A percentile compares a stretch with the other conserved stretches of the same genome.
These are phyloP conservation scores for Microbotryum saponariae DNA, from an alignment of 1,284 basidiomycete species.

Conservation along the genomic window DNA sequence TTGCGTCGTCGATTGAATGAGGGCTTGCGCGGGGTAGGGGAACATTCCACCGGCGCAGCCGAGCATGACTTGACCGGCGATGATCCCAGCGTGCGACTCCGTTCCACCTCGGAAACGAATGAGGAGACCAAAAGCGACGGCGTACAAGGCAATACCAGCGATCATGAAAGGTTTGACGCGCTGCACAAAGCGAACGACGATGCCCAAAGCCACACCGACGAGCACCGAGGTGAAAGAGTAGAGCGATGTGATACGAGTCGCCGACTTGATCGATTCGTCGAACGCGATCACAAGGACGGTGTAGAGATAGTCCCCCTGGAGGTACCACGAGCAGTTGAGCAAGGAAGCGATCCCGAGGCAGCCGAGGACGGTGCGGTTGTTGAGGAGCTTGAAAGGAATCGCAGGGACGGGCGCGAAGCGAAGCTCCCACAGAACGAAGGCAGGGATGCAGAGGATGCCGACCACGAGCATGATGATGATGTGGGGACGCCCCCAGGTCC, in stretches of 20 bases:
- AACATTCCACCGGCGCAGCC: slow-evolving; percentile 43
- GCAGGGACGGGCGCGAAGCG: slow-evolving; percentile 41
- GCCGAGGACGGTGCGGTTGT: slow-evolving; percentile 41
- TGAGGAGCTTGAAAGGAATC: slow-evolving; percentile 42
- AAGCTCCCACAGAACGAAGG: slow-evolving; percentile 43
- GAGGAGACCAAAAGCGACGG: slow-evolving; percentile 44
- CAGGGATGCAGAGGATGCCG: slow-evolving; percentile 40
- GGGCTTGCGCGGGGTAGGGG: slow-evolving; percentile 43
- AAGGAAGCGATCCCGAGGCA: slow-evolving; percentile 41
- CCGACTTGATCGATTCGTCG: slow-evolving; percentile 39
- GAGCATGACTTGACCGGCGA: slow-evolving; percentile 44
- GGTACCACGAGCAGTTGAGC: slow-evolving; percentile 43
- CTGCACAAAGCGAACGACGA: slow-evolving; percentile 27
- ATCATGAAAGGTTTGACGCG: slow-evolving; percentile 44
- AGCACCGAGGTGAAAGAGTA: slow-evolving; percentile 43
- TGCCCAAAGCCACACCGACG: slow-evolving; percentile 40
- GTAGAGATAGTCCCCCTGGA: slow-evolving; percentile 42
- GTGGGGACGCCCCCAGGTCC: slow-evolving; percentile 39
- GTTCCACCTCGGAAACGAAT: slow-evolving; percentile 42
- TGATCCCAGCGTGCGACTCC: slow-evolving; percentile 37
- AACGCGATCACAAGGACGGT: slow-evolving; percentile 43
- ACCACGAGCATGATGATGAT: slow-evolving; percentile 44
- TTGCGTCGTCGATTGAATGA: slow-evolving; percentile 41
- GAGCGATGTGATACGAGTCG: slow-evolving; percentile 42
- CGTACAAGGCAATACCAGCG: slow-evolving; percentile 39